Percentiles rank a stretch among this genome's conserved stretches.
Evolutionary conservation across 2,329 filamentous ascomycete species (phyloP).

Genomic region (Venturia pyrina): DNA sequence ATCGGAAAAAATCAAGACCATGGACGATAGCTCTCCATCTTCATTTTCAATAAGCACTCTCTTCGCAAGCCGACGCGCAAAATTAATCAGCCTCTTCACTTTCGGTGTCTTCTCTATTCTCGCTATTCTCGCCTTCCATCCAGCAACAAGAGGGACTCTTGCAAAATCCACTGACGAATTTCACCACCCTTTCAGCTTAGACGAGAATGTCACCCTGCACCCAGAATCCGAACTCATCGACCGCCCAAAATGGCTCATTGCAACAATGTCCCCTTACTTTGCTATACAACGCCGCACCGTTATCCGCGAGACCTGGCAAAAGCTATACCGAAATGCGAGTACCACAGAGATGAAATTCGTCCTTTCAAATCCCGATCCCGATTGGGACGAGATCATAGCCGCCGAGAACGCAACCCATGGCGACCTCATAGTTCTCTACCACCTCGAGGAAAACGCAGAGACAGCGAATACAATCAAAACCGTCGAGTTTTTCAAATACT

Average conservation of each 20-base stretch:
- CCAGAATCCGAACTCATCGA: background rate
- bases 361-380: slow-evolving; percentile 22
- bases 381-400: slow-evolving; percentile 19
- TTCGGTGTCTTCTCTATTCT: background rate
- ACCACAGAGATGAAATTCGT: slow-evolving; percentile 23
- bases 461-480: slow-evolving; percentile 28
- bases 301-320: slow-evolving; percentile 26
- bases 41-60: background rate
- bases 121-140: background rate
- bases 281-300: slow-evolving; percentile 12
- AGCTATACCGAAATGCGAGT: slow-evolving; percentile 21
- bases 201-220: background rate
- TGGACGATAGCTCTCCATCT: background rate
- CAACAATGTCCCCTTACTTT: slow-evolving; percentile 1
- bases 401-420: slow-evolving; percentile 26
- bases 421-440: slow-evolving; percentile 26
- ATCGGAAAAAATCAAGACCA: background rate
- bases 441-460: slow-evolving; percentile 21
- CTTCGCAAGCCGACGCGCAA: slow-evolving; percentile 1
- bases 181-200: background rate
- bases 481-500: slow-evolving; percentile 26
- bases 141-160: background rate
- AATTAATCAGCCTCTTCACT: background rate
- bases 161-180: background rate
- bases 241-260: slow-evolving; percentile 8